Evolutionary conservation across 108 stramenopile genomes (phyloP).

Genomic region (Discostella pseudostelligera): DNA sequence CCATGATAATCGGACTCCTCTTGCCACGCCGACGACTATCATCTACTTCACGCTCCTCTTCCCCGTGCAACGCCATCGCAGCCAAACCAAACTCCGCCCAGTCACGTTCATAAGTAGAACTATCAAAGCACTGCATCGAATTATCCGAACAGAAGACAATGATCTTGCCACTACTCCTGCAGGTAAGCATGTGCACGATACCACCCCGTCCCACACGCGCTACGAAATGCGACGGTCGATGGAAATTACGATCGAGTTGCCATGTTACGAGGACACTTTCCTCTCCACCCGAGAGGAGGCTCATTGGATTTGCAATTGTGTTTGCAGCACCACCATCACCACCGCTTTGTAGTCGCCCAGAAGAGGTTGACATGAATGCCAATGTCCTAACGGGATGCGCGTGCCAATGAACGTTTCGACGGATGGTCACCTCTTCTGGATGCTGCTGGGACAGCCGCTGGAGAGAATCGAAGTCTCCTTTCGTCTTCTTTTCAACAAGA

Average conservation of each 20-base stretch:
- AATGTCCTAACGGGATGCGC: conserved; percentile 68
- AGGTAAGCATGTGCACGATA: conserved; percentile 51
- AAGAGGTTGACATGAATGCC: conserved; percentile 33
- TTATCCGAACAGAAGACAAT: conserved; percentile 68
- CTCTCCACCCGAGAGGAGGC: conserved; percentile 74
- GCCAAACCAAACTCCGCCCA: conserved; percentile 78
- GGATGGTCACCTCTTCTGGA: conserved; percentile 50
- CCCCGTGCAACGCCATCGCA: conserved; percentile 15
- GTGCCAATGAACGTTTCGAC: conserved; percentile 75
- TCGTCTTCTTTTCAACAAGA: neutral
- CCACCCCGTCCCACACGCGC: conserved; percentile 66
- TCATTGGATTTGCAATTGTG: conserved; percentile 26
- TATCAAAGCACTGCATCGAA: conserved; percentile 63
- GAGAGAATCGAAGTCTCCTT: neutral
- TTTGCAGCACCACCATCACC: conserved; percentile 1
- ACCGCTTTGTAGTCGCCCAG: conserved; percentile 10
- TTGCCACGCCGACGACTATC: neutral
- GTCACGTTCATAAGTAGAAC: conserved; percentile 51
- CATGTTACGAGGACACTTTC: conserved; percentile 78
- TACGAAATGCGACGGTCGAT: conserved; percentile 58
- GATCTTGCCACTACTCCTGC: conserved; percentile 34
- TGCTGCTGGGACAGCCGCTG: conserved; percentile 27
- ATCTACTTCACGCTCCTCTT: conserved; percentile 10
- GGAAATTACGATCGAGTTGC: conserved; percentile 63
- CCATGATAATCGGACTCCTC: conserved; percentile 28